These are phyloP conservation scores for Kalmusia sp. DNA, from an alignment of 2,329 filamentous ascomycete species.

Conservation along the genomic window DNA sequence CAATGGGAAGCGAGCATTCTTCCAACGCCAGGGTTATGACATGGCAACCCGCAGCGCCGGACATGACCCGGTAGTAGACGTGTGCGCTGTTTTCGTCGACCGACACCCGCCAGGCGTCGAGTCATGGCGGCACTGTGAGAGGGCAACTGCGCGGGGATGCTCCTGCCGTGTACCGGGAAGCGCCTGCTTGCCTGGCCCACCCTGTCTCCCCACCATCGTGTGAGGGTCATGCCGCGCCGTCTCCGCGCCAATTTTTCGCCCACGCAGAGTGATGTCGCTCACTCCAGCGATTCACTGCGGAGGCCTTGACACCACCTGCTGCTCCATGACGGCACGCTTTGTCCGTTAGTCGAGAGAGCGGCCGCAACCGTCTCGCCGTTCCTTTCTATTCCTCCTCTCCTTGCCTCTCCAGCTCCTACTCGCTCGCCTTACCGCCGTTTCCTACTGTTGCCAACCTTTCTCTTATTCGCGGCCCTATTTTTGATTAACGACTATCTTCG, in stretches of 20 bases:
- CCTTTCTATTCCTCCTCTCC: constrained; percentile 10
- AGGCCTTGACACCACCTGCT: constrained; percentile 10
- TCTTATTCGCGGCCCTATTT: constrained; percentile 11
- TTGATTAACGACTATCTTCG: constrained; percentile 19
- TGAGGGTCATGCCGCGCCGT: constrained; percentile 18
- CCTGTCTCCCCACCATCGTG: constrained; percentile 19
- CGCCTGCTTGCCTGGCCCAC: constrained; percentile 10
- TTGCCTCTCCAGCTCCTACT: constrained; percentile 9
- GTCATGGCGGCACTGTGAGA: background rate
- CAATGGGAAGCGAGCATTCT: constrained; percentile 2
- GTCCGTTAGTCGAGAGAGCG: constrained; percentile 1
- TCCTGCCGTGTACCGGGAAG: constrained; percentile 2
- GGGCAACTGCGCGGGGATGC: background rate
- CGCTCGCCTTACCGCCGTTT: constrained; percentile 7
- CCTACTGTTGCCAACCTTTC: constrained; percentile 8
- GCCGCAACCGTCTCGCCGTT: constrained; percentile 7
- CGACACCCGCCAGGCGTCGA: background rate
- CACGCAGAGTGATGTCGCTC: constrained; percentile 20
- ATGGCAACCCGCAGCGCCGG: too few relatives aligned
- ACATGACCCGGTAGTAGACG: background rate
- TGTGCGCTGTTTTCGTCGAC: background rate
- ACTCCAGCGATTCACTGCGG: constrained; percentile 7
- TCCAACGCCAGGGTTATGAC: background rate
- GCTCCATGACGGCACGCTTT: constrained; percentile 12
- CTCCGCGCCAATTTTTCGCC: constrained; percentile 12